Percentiles rank a stretch among this genome's conserved stretches.
These are phyloP conservation scores for Tieghemostelium lacteum DNA, from an alignment of 78 protist species.

Conservation along the genomic window DNA sequence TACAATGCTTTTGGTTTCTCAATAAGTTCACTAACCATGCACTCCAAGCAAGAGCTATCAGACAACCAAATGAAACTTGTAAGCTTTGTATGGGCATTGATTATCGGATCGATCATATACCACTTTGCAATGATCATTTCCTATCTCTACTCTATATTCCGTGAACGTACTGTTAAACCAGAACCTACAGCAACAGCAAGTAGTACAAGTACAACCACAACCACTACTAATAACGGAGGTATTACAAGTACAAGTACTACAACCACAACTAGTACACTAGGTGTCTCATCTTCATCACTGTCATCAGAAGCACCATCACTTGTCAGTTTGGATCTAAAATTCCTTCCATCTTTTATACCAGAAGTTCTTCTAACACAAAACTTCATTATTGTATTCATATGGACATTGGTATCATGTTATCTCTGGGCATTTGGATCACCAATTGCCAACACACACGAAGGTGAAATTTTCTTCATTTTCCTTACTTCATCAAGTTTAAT, in stretches of 20 bases:
- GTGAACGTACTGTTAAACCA: background rate
- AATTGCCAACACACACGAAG: constrained; percentile 32
- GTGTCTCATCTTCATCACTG: background rate
- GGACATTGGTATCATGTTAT: background rate
- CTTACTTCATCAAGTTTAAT: constrained; percentile 21
- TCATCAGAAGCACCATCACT: too few relatives aligned
- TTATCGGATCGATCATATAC: constrained; percentile 28
- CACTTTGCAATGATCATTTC: background rate
- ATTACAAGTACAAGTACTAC: background rate
- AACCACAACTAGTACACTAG: background rate
- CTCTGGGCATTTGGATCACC: constrained; percentile 44
- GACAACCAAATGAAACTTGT: constrained; percentile 18
- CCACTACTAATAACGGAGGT: background rate
- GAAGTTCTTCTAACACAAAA: constrained; percentile 51
- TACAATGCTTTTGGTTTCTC: background rate
- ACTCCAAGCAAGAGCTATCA: background rate
- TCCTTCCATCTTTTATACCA: constrained; percentile 53
- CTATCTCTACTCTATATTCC: constrained; percentile 32
- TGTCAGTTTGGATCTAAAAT: constrained; percentile 13
- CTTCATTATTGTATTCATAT: constrained; percentile 7
- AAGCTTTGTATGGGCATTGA: constrained; percentile 24
- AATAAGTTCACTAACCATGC: constrained; percentile 27
- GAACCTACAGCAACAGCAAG: background rate
- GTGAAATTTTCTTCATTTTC: constrained; percentile 39
- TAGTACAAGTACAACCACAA: background rate